Conservation (phyloP, 768 basidiomycete genomes). For the Daedaleopsis sinensis region DNA sequence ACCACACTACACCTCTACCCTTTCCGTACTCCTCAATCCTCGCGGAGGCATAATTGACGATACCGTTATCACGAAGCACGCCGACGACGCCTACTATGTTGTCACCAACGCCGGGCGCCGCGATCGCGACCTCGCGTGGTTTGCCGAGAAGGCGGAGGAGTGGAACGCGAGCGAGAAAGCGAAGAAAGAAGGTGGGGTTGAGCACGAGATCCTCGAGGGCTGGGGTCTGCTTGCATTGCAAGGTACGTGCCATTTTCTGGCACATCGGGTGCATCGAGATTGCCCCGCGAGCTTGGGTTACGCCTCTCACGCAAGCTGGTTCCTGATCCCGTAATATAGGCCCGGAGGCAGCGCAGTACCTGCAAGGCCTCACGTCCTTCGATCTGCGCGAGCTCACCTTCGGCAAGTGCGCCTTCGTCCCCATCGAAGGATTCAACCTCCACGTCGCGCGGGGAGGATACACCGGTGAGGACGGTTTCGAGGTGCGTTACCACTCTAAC, state of each 20-base stretch:
- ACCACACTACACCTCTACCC: constrained; percentile 74
- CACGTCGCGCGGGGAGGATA: constrained; percentile 96
- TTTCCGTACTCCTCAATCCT: constrained; percentile 89
- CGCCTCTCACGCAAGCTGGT: no score
- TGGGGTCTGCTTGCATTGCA: constrained; percentile 93
- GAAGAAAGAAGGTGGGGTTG: constrained; percentile 60
- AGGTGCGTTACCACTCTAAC: constrained; percentile 48
- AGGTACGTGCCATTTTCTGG: constrained; percentile 50
- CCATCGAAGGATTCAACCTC: constrained; percentile 75
- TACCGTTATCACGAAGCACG: constrained; percentile 87
- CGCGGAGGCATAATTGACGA: constrained; percentile 96
- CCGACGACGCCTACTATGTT: constrained; percentile 81
- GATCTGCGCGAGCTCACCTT: constrained; percentile 80
- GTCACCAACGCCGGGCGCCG: constrained; percentile 95
- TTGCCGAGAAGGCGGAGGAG: constrained; percentile 62
- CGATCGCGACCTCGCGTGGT: constrained; percentile 80
- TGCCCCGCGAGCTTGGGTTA: no score
- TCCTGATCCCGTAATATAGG: constrained; percentile 43
- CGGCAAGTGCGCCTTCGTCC: constrained; percentile 80
- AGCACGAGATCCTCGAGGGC: constrained; percentile 77
- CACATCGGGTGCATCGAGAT: not conserved
- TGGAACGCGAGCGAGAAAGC: constrained; percentile 72
- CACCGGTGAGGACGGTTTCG: constrained; percentile 98
- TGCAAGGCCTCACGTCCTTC: constrained; percentile 76
- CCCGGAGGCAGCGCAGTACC: constrained; percentile 77